These are phyloP conservation scores for Umbelopsis isabellina DNA, from an alignment of 192 early-diverging fungal species.

Conservation along the genomic window DNA sequence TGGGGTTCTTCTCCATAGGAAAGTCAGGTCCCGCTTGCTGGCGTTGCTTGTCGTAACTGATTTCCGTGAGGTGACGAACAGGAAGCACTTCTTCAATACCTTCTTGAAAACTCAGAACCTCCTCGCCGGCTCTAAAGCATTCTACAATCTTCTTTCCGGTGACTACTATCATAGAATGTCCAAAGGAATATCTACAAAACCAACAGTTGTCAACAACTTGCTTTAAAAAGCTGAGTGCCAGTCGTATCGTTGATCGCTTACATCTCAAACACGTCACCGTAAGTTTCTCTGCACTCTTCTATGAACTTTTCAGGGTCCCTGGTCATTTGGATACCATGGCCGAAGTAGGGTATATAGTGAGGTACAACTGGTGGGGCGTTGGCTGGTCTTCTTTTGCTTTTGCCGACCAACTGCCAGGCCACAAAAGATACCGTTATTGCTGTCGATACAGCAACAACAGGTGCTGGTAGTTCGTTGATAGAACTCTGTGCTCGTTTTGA, in stretches of 20 bases:
- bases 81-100: constrained; percentile 27
- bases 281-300: constrained; percentile 5
- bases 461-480: background rate
- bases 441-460: constrained; percentile 4
- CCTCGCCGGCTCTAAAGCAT: constrained; percentile 2
- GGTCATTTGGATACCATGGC: constrained; percentile 14
- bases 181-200: background rate
- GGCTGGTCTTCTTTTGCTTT: background rate
- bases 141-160: constrained; percentile 21
- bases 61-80: background rate
- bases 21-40: background rate
- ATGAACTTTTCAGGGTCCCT: constrained; percentile 26
- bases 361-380: background rate
- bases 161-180: constrained; percentile 7
- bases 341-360: constrained; percentile 23
- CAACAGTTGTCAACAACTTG: no score
- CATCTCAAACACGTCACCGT: constrained; percentile 28
- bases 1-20: background rate
- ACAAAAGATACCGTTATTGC: background rate
- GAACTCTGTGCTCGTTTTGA: background rate
- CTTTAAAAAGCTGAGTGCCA: no score
- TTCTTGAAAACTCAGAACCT: constrained; percentile 21
- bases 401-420: background rate
- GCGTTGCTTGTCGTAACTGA: constrained; percentile 22
- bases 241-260: background rate